Percentiles rank a stretch among this genome's conserved stretches.
Evolutionary conservation across 495 filamentous ascomycete genomes (phyloP).

Genomic region (Penicillium canariense): DNA sequence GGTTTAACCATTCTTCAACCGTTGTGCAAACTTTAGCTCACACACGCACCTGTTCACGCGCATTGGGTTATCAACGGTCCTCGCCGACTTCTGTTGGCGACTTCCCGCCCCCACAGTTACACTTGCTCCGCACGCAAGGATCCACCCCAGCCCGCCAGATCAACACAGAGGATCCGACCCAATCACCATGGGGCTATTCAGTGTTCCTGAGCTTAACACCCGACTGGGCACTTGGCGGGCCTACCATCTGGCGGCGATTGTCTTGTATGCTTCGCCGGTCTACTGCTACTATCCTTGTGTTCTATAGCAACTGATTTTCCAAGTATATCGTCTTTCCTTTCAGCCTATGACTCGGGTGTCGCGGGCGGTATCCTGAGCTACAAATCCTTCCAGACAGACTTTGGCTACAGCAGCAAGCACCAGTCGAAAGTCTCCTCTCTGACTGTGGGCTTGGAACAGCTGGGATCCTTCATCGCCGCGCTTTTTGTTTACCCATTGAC

Average conservation of each 20-base stretch:
- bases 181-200: slow-evolving; percentile 19
- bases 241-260: slow-evolving; percentile 26
- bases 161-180: neutral
- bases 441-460: slow-evolving; percentile 46
- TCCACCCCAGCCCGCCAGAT: neutral
- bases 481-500: slow-evolving; percentile 48
- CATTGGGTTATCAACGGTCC: neutral
- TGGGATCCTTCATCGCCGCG: slow-evolving; percentile 45
- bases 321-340: slow-evolving; percentile 33
- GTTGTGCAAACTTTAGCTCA: too few relatives aligned
- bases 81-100: neutral
- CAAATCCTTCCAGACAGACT: slow-evolving; percentile 34
- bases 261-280: slow-evolving; percentile 15
- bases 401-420: slow-evolving; percentile 24
- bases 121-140: neutral
- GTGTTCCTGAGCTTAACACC: slow-evolving; percentile 24
- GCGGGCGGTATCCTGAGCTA: slow-evolving; percentile 37
- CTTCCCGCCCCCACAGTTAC: neutral
- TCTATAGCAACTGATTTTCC: neutral
- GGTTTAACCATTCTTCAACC: too few relatives aligned
- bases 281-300: neutral
- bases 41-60: too few relatives aligned
- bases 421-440: slow-evolving; percentile 39
- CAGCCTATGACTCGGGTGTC: slow-evolving; percentile 39
- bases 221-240: slow-evolving; percentile 23